Base-by-base conservation (phyloP, 352 stramenopile species). In the Phytophthora capsici region DNA sequence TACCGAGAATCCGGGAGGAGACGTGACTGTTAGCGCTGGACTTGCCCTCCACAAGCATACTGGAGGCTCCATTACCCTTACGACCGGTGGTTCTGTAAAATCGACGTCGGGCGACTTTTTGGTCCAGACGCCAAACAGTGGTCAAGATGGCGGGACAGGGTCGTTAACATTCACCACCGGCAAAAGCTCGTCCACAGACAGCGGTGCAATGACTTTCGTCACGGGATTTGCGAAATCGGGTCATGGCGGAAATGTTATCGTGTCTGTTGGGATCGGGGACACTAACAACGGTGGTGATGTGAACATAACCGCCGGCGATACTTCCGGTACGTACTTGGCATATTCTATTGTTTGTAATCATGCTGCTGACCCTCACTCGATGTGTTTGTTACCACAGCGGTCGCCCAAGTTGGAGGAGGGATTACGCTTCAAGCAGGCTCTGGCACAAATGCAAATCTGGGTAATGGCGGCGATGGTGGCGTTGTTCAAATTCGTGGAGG, bases 271-370 rank as follows among this genome's bases (percentile, higher is more conserved):
- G 6, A 61, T 74, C 6, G 66, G 66, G 53, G 66, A 71, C 45
- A 67, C 61, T 40, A 45, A 34, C 16, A 67, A 57, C n/a, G 61
- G 67, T 17, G 67, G 67, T 19, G 50, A 69, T 41, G 56, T 75
- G 22, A 89, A 89, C 49, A 41, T 91, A n/a, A 88, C 80, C 59
- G 83, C 83, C 60, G 86, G 86, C n/a, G 74, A 89, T 66, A 77
- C 71, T 48, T 86, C 70, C 32, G 84, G 81, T 91, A 71, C 46
- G 69, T 54, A 51, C 34, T 63, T 46, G 41, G 17, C 37, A 30
- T 48, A 23, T 40, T 34, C 13, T 10, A 48, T 41, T 20, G 23
- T 25, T 20, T 10, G 37, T 41, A 23, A 22, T 41, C 25, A 19
- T 43, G 10, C 26, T 55, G 22, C 47, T 53, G 34, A 68, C 38